Conservation (phyloP, 306 rosid species). For the Bauhinia variegata region DNA sequence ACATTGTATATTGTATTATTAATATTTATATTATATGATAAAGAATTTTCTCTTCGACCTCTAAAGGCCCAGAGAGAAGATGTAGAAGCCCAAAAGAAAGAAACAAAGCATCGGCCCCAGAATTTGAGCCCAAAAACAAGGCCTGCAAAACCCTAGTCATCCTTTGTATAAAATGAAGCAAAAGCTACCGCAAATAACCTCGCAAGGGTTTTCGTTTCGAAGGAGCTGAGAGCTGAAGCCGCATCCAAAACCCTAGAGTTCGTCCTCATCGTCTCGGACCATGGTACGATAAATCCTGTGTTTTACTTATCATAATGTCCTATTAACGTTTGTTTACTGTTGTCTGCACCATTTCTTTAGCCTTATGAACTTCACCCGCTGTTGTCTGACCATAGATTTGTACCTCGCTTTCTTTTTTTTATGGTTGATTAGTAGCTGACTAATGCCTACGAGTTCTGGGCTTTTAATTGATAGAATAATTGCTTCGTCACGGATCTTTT, state of each 20-base stretch:
- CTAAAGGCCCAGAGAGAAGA: too few relatives aligned
- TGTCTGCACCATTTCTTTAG: neutral
- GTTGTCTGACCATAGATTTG: neutral
- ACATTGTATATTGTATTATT: too few relatives aligned
- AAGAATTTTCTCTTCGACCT: too few relatives aligned
- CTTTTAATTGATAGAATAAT: neutral
- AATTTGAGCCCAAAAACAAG: neutral
- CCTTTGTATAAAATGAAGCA: constrained; percentile 22
- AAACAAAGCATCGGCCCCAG: too few relatives aligned
- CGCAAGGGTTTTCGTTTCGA: constrained; percentile 35
- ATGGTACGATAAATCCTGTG: constrained; percentile 36
- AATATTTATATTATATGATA: too few relatives aligned
- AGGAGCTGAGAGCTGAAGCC: neutral
- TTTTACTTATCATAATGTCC: neutral
- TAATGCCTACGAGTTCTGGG: neutral
- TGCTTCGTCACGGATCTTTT: neutral
- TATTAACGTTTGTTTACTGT: neutral
- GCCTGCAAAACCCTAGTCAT: constrained; percentile 38
- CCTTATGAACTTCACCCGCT: neutral
- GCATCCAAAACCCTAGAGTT: constrained; percentile 2
- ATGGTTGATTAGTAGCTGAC: too few relatives aligned
- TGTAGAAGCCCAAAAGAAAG: too few relatives aligned
- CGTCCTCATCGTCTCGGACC: constrained; percentile 25
- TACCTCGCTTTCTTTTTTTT: neutral
- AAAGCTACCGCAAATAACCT: neutral